Evolutionary conservation across 225 moss, liverwort and hornwort species (phyloP), one percentile per base, ranked within the genome.

Genomic region (Sphagnum contortum): DNA sequence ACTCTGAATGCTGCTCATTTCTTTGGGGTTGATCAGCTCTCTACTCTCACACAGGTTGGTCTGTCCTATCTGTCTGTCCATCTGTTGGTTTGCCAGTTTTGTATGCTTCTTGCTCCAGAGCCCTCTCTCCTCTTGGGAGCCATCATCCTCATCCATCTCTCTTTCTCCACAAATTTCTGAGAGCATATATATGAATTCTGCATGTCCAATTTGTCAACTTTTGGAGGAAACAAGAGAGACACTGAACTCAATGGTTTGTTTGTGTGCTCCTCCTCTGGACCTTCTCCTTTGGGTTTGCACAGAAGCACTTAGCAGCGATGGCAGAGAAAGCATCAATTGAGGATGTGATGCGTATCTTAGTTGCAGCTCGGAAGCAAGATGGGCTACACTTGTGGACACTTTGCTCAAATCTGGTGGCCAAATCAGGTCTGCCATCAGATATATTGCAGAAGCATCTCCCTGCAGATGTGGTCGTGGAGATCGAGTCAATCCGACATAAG

Each of bases 271-370:
- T 29, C 29, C 29, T 29, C 29, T 29, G 29, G 29, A 1, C 29
- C 29, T 29, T 29, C 29, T 12, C 5, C n/a, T 29, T 57, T 57
- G 57, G n/a, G 10, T 57, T 12, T 57, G 12, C 57, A 64, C 78
- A 87, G 87, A 83, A 81, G 63, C 80, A 83, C 55, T 72, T 87
- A 59, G 87, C 82, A 10, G 66, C 73, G 44, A 83, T 87, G 71
- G 83, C 83, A n/a, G 87, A 79, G 76, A 83, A 87, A 45, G 83
- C 83, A 8, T 83, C 81, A 2, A 83, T 83, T 14, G 83, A 87
- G 59, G 78, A 87, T 12, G 83, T 87, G 72, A 84, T 87, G 87
- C 80, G 78, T 48, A 87, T 87, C 68, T 62, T 87, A 3, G 84
- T 75, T 6, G 77, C 81, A 3, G 78, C 87, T 54, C 76, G 74